Conservation (phyloP, 1,284 basidiomycete species). For the Pyrrhoderma lamaoense region DNA sequence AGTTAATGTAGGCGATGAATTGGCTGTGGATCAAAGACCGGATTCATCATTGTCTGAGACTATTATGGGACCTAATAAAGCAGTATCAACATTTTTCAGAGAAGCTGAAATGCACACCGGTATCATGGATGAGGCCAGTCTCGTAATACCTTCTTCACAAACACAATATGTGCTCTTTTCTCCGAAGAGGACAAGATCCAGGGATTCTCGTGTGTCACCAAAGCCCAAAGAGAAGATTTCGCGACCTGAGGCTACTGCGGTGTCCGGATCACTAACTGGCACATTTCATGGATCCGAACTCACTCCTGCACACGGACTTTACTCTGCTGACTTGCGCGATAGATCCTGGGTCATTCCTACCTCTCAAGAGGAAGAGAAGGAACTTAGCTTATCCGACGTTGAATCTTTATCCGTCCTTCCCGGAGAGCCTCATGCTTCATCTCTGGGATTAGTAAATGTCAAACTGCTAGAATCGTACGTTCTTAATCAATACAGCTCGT, state of each 20-base stretch:
- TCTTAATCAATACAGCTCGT: too few relatives aligned
- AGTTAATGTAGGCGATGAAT: background rate
- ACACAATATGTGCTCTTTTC: slow-evolving; percentile 11
- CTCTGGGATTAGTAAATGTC: too few relatives aligned
- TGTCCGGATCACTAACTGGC: background rate
- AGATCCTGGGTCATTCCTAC: slow-evolving; percentile 14
- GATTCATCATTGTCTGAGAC: background rate
- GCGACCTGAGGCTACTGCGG: background rate
- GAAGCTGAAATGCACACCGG: background rate
- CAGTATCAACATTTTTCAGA: background rate
- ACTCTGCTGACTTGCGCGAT: background rate
- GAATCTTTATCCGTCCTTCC: background rate
- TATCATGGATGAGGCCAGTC: background rate
- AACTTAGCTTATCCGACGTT: slow-evolving; percentile 6
- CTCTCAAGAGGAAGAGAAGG: slow-evolving; percentile 17
- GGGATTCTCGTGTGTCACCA: background rate
- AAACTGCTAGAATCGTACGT: too few relatives aligned
- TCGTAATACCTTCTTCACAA: slow-evolving; percentile 11
- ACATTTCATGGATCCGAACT: background rate
- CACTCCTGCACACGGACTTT: background rate
- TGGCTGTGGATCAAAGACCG: background rate
- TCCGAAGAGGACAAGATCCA: background rate
- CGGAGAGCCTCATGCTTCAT: too few relatives aligned
- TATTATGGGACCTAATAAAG: too few relatives aligned
- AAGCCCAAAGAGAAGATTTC: background rate